Percentiles rank a stretch among this genome's conserved stretches.
Conservation (phyloP, 1,284 basidiomycete species). For the Pterula multifida region DNA sequence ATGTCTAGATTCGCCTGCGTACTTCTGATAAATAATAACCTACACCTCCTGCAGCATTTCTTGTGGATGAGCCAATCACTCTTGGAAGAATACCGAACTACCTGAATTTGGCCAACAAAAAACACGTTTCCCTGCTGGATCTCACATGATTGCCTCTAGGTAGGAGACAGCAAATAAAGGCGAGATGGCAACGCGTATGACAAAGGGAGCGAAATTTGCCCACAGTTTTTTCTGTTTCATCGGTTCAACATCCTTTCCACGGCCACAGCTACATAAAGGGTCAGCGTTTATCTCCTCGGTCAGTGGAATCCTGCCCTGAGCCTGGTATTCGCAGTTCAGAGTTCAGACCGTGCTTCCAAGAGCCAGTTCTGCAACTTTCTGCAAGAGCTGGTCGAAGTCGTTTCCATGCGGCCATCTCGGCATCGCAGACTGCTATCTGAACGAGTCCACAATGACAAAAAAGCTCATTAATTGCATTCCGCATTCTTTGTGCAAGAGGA, state of each 20-base stretch:
- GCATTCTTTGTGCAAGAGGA: constrained; percentile 9
- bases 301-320: constrained; percentile 16
- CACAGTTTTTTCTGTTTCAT: constrained; percentile 18
- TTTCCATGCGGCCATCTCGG: constrained; percentile 21
- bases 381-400: constrained; percentile 22
- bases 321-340: constrained; percentile 23
- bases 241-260: constrained; percentile 20
- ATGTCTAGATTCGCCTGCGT: too few species aligned
- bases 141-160: constrained; percentile 18
- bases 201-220: constrained; percentile 18
- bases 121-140: constrained; percentile 14
- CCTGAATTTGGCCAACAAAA: constrained; percentile 15
- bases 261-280: constrained; percentile 25
- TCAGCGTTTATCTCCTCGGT: constrained; percentile 14
- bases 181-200: constrained; percentile 20
- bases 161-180: constrained; percentile 25
- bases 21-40: too few species aligned
- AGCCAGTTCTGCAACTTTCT: constrained; percentile 22
- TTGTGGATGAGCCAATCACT: constrained; percentile 1
- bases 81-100: constrained; percentile 16
- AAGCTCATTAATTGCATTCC: constrained; percentile 6
- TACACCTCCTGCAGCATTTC: not conserved
- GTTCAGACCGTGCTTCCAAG: constrained; percentile 20
- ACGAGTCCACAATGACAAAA: constrained; percentile 11
- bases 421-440: constrained; percentile 11